Evolutionary conservation across 331 rosid genomes (phyloP), one percentile per base, ranked within the genome.

Genomic region (Ulmus americana): DNA sequence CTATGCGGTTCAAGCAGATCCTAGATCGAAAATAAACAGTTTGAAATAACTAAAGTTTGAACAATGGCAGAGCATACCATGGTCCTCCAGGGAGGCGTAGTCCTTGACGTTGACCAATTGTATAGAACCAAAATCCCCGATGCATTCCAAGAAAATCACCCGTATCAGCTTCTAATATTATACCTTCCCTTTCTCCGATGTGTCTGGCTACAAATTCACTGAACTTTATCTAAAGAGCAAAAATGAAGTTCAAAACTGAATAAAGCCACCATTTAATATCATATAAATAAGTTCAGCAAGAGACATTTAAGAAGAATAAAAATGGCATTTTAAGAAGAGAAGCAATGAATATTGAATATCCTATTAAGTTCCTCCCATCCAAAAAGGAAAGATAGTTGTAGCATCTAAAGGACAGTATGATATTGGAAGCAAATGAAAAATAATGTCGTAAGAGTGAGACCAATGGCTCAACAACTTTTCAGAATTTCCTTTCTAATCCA

Each of bases 31-130:
- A 58, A 35, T 46, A 6, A 35, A 46, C 8, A 8, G 39, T n/a
- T 40, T 6, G 39, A 20, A 53, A 53, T 28, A 13, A 12, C 46
- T 22, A 45, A 45, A 5, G 45, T 48, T 43, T 10, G 6, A 16
- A 18, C 0, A 9, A 43, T 51, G 52, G 71, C 55, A 63, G 64
- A 74, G 70, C 83, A 68, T 60, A 88, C 96, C 97, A 91, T 68
- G 97, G 96, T 67, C 97, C 97, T 64, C 96, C 95, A 38, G 95
- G 84, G 62, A 88, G 85, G 40, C 89, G 78, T 41, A 92, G 67
- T 65, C 98, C 98, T 74, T 92, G 96, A 63, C 98, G 94, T 76
- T 92, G 98, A 72, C 96, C 97, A 59, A 83, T 85, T 41, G 95
- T 92, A 76, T 92, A 85, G 82, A 92, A 92, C 97, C 98, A 88